Conservation (phyloP, 495 filamentous ascomycete species). For the Penicillium salamii region DNA sequence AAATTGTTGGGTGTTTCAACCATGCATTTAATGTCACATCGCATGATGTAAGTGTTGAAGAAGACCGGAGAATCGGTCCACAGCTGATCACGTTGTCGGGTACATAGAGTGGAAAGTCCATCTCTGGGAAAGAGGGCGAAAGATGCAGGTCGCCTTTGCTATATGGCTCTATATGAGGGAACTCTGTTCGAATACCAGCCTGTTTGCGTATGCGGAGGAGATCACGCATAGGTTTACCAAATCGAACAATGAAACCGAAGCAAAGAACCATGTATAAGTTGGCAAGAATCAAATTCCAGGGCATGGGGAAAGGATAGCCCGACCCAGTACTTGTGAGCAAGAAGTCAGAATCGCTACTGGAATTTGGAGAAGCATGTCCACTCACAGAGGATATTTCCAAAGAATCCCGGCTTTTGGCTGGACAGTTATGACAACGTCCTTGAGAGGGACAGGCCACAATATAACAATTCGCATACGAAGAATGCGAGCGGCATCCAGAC, state of each 20-base stretch:
- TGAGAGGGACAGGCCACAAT: conserved; percentile 37
- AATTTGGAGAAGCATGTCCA: not conserved
- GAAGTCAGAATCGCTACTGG: conserved; percentile 6
- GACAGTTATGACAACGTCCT: conserved; percentile 37
- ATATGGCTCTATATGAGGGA: conserved; percentile 34
- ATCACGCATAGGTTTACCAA: conserved; percentile 22
- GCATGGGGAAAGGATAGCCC: conserved; percentile 46
- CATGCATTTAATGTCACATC: conserved; percentile 44
- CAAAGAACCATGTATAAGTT: conserved; percentile 34
- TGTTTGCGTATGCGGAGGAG: conserved; percentile 19
- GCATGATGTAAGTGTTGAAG: conserved; percentile 28
- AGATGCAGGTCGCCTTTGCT: conserved; percentile 34
- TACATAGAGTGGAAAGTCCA: conserved; percentile 42
- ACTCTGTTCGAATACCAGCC: conserved; percentile 22
- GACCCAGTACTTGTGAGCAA: conserved; percentile 35
- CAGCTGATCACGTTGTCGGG: conserved; percentile 46
- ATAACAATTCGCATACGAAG: conserved; percentile 24
- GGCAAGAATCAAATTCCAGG: conserved; percentile 35
- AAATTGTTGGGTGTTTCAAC: conserved; percentile 45
- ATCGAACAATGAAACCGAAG: conserved; percentile 3
- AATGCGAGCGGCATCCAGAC: conserved; percentile 44
- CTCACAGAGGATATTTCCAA: conserved; percentile 48
- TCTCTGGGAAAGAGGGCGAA: conserved; percentile 36
- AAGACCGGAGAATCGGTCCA: conserved; percentile 41
- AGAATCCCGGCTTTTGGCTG: conserved; percentile 34